Conservation (phyloP, 78 protist genomes). For the Abeoforma whisleri region DNA sequence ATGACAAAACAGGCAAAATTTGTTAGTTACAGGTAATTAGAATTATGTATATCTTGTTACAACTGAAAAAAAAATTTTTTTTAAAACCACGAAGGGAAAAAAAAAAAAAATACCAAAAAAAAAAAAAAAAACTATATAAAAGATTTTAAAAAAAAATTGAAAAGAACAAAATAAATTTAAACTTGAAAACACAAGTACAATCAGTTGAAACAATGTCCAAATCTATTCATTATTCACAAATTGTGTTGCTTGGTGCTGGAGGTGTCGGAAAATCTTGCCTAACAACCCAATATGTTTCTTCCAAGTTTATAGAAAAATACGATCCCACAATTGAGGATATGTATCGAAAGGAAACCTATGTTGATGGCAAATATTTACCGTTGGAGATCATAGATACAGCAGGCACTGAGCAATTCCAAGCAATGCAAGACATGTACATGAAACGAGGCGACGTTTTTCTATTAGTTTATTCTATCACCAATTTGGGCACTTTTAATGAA, state of each 20-base stretch:
- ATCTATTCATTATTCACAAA: too few species aligned
- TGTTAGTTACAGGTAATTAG: too few species aligned
- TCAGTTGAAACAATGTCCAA: too few species aligned
- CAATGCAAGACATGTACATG: slow-evolving; percentile 74
- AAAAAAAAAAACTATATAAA: too few species aligned
- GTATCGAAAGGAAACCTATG: slow-evolving; percentile 89
- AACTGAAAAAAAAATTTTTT: too few species aligned
- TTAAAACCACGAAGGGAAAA: too few species aligned
- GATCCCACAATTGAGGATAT: slow-evolving; percentile 94
- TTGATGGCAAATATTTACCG: slow-evolving; percentile 48
- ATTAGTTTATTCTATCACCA: slow-evolving; percentile 67
- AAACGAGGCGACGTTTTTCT: slow-evolving; percentile 70
- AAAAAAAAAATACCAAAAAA: too few species aligned
- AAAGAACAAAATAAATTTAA: too few species aligned
- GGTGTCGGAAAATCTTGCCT: slow-evolving; percentile 62
- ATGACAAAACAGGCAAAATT: too few species aligned
- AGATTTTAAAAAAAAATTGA: too few species aligned
- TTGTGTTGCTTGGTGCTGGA: slow-evolving; percentile 62
- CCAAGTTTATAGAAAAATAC: slow-evolving; percentile 58
- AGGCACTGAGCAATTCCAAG: slow-evolving; percentile 72
- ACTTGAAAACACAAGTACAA: too few species aligned
- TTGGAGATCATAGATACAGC: slow-evolving; percentile 72
- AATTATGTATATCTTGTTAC: too few species aligned
- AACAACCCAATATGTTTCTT: slow-evolving; percentile 49
- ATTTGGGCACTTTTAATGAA: slow-evolving; percentile 54